Conservation (phyloP, 148 eudicot genomes). For the Rheum nobile region DNA sequence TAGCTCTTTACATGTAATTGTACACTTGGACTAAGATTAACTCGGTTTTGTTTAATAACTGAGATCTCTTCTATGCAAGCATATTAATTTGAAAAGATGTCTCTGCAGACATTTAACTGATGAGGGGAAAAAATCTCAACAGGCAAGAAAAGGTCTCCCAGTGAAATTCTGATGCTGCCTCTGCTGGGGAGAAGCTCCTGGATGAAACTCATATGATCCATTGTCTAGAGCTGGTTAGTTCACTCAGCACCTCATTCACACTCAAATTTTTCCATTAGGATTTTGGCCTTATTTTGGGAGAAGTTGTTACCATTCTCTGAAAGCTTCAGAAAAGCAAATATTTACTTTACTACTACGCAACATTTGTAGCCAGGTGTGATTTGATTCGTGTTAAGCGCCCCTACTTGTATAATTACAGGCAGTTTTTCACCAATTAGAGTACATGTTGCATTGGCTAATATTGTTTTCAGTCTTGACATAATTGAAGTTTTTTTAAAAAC, state of each 20-base stretch:
- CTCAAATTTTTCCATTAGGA: background rate
- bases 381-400: background rate
- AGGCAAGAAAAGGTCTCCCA: background rate
- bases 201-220: conserved; percentile 3
- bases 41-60: background rate
- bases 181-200: conserved; percentile 1
- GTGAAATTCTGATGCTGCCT: background rate
- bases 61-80: background rate
- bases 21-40: background rate
- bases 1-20: background rate
- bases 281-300: background rate
- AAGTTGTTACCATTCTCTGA: background rate
- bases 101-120: conserved; percentile 8
- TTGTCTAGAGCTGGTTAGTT: background rate
- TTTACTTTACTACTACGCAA: background rate
- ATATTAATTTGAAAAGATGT: background rate
- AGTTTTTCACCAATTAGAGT: background rate
- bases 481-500: too few species aligned
- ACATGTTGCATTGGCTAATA: background rate
- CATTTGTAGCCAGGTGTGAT: conserved; percentile 1
- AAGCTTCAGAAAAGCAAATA: background rate
- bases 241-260: background rate
- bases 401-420: conserved; percentile 1
- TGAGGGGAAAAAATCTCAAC: background rate
- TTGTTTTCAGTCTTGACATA: background rate